Percentiles rank a stretch among this genome's conserved stretches.
These are phyloP conservation scores for Tolypocladium paradoxum DNA, from an alignment of 2,329 filamentous ascomycete genomes.

Conservation along the genomic window DNA sequence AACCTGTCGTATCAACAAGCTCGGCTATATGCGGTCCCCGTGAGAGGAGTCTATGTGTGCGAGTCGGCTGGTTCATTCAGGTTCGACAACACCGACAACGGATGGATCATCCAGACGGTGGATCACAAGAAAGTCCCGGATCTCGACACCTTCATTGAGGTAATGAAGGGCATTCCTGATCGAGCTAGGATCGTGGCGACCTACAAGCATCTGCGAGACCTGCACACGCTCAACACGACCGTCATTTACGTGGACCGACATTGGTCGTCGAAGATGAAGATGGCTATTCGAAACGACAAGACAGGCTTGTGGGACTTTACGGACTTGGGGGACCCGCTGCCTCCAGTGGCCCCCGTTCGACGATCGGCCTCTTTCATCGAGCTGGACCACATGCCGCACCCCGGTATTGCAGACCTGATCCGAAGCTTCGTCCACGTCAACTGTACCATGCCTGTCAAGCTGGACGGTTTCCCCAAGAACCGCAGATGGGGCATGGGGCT, in stretches of 20 bases:
- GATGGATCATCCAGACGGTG: conserved; percentile 87
- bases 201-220: conserved; percentile 88
- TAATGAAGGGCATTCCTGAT: conserved; percentile 79
- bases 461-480: conserved; percentile 95
- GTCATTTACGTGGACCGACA: conserved; percentile 91
- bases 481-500: conserved; percentile 91
- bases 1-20: conserved; percentile 95
- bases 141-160: conserved; percentile 78
- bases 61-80: conserved; percentile 93
- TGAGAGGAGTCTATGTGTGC: conserved; percentile 87
- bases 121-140: conserved; percentile 88
- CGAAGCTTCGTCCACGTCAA: conserved; percentile 90
- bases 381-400: conserved; percentile 77
- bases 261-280: conserved; percentile 90
- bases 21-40: conserved; percentile 85
- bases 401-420: conserved; percentile 85
- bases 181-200: conserved; percentile 79
- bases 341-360: conserved; percentile 59
- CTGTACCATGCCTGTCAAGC: conserved; percentile 87
- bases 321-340: conserved; percentile 71
- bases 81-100: conserved; percentile 80
- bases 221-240: conserved; percentile 88
- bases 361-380: conserved; percentile 84
- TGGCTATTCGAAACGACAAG: conserved; percentile 81
- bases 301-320: conserved; percentile 92